Conservation (phyloP, 108 stramenopile species). For the Pseudonitzschia pungens region DNA sequence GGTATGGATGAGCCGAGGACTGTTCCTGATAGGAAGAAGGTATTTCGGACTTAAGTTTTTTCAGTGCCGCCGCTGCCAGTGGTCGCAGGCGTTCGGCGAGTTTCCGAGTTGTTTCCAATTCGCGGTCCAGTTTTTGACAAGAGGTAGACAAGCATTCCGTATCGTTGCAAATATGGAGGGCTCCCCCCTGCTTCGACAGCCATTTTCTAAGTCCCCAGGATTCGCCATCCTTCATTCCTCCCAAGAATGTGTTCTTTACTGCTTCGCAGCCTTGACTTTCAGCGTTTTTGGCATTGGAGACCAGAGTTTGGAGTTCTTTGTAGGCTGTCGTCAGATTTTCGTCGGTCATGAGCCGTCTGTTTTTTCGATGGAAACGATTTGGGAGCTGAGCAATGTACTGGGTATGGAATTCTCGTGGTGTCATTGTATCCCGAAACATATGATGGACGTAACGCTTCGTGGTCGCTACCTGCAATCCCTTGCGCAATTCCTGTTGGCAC, state of each 20-base stretch:
- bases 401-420: slow-evolving; percentile 61
- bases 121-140: slow-evolving; percentile 58
- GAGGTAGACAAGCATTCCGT: slow-evolving; percentile 66
- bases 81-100: slow-evolving; percentile 68
- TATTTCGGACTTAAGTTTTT: slow-evolving; percentile 71
- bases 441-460: slow-evolving; percentile 30
- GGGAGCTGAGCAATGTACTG: slow-evolving; percentile 67
- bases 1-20: slow-evolving; percentile 84
- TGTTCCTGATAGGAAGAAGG: slow-evolving; percentile 84
- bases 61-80: slow-evolving; percentile 57
- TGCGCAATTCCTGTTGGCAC: slow-evolving; percentile 85
- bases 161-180: slow-evolving; percentile 80
- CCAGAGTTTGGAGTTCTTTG: slow-evolving; percentile 52
- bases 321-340: slow-evolving; percentile 49
- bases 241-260: slow-evolving; percentile 83
- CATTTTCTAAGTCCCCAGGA: slow-evolving; percentile 89
- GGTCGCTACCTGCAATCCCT: slow-evolving; percentile 65
- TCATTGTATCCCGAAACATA: slow-evolving; percentile 50
- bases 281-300: slow-evolving; percentile 45
- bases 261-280: slow-evolving; percentile 66
- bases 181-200: slow-evolving; percentile 80
- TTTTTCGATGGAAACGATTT: slow-evolving; percentile 56
- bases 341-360: slow-evolving; percentile 53
- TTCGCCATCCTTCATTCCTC: slow-evolving; percentile 88
- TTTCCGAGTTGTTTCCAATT: slow-evolving; percentile 46